phyloP scores from a whole-genome alignment of 768 basidiomycete genomes.

The Hirschioporus abietinus region DNA sequence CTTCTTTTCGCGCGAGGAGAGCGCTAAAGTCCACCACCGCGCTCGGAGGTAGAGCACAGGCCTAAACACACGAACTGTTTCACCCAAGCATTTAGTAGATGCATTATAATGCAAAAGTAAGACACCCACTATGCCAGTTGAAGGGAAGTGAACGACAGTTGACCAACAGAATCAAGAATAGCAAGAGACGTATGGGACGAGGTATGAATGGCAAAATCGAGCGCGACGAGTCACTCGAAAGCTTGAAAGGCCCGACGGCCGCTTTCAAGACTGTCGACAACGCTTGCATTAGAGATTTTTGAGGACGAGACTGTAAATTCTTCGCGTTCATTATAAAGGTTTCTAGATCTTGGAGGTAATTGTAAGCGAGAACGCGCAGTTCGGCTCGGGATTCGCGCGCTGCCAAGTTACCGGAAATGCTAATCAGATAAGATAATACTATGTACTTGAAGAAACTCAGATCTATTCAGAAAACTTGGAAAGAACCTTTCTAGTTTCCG shows the following conservation, averaged over 20 bases:
- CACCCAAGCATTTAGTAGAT: background rate
- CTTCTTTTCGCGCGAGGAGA: conserved; percentile 28
- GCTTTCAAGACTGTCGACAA: background rate
- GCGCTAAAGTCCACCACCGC: conserved; percentile 29
- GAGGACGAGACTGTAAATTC: background rate
- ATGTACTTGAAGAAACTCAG: too few species aligned
- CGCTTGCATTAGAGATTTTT: background rate
- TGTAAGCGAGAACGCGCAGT: too few species aligned
- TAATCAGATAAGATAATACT: too few species aligned
- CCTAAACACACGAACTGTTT: conserved; percentile 47
- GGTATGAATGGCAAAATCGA: conserved; percentile 4
- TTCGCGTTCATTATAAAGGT: too few species aligned
- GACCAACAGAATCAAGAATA: conserved; percentile 46
- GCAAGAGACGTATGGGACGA: conserved; percentile 14
- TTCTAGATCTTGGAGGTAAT: too few species aligned
- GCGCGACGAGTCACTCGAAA: background rate
- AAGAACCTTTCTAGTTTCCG: too few species aligned
- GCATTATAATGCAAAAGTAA: background rate
- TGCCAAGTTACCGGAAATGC: too few species aligned
- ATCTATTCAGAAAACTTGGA: too few species aligned
- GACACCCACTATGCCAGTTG: conserved; percentile 60
- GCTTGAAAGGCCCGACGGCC: background rate
- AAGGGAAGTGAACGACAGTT: conserved; percentile 60
- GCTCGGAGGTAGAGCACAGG: conserved; percentile 35
- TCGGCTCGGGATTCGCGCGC: too few species aligned